Evolutionary conservation across 257 asterid genomes (phyloP).

Genomic region (Primulina tabacum): DNA sequence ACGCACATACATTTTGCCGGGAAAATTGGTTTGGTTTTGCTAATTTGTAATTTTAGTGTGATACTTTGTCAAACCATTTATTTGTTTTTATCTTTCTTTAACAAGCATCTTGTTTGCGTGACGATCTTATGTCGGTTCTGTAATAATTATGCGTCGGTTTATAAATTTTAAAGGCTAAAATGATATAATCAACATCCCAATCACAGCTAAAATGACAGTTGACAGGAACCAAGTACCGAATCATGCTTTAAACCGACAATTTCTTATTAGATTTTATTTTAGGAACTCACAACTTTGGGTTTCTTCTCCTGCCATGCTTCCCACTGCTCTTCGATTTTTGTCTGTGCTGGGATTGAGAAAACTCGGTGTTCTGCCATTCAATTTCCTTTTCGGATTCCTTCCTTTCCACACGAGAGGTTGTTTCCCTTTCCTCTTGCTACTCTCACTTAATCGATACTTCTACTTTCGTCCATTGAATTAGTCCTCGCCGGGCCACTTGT

Average conservation of each 20-base stretch:
- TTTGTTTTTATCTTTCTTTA: background rate
- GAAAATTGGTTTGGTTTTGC: background rate
- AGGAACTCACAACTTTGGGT: background rate
- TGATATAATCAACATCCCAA: background rate
- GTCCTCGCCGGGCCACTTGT: slow-evolving; percentile 73
- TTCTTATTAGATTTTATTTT: background rate
- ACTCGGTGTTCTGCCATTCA: too few relatives aligned
- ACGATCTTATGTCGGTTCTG: background rate
- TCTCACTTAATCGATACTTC: slow-evolving; percentile 27
- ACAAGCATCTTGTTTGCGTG: background rate
- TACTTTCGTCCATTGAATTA: slow-evolving; percentile 60
- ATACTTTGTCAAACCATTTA: background rate
- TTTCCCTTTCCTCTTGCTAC: slow-evolving; percentile 55
- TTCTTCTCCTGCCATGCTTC: too few relatives aligned
- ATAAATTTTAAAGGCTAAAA: background rate
- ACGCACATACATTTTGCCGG: background rate
- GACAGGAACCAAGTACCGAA: background rate
- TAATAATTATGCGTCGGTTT: background rate
- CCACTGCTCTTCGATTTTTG: too few relatives aligned
- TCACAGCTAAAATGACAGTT: background rate
- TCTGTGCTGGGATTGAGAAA: too few relatives aligned
- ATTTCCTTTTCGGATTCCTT: too few relatives aligned
- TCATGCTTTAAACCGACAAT: background rate
- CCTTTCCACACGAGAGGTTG: slow-evolving; percentile 60
- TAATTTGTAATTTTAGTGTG: background rate